These are phyloP conservation scores for Termitomyces heimii DNA, from an alignment of 768 basidiomycete genomes.

Conservation along the genomic window DNA sequence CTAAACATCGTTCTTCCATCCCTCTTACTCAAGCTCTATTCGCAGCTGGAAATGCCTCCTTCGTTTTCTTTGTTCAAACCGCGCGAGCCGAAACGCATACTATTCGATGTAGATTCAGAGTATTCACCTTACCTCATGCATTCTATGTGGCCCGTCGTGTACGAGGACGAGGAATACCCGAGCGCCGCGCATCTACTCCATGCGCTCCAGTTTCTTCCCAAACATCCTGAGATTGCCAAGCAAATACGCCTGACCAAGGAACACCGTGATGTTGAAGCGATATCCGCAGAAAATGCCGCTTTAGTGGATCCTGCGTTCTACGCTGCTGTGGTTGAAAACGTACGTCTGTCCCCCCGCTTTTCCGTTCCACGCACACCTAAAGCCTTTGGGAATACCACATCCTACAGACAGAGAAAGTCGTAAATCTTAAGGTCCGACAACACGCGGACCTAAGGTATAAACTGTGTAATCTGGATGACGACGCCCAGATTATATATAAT, in stretches of 20 bases:
- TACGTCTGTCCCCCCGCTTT: neutral
- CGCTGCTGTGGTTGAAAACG: neutral
- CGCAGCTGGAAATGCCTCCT: neutral
- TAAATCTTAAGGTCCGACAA: conserved; percentile 66
- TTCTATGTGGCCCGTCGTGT: conserved; percentile 57
- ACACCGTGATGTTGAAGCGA: conserved; percentile 30
- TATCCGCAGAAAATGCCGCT: conserved; percentile 37
- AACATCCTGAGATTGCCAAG: conserved; percentile 40
- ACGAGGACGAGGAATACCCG: conserved; percentile 50
- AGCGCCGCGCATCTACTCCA: conserved; percentile 74
- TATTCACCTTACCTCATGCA: conserved; percentile 56
- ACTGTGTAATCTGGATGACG: conserved; percentile 46
- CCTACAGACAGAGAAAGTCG: conserved; percentile 60
- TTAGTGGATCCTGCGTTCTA: neutral
- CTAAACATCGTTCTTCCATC: neutral
- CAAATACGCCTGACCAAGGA: conserved; percentile 37
- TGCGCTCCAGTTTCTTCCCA: conserved; percentile 60
- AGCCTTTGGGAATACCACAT: neutral
- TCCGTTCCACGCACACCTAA: neutral
- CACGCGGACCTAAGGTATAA: conserved; percentile 47
- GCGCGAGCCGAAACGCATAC: conserved; percentile 13
- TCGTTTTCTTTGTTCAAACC: neutral
- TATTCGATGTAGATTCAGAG: conserved; percentile 34
- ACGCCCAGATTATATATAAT: conserved; percentile 43
- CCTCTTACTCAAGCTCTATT: neutral